These are phyloP conservation scores for Catenaria anguillulae DNA, from an alignment of 371 early-diverging fungal species.

Conservation along the genomic window DNA sequence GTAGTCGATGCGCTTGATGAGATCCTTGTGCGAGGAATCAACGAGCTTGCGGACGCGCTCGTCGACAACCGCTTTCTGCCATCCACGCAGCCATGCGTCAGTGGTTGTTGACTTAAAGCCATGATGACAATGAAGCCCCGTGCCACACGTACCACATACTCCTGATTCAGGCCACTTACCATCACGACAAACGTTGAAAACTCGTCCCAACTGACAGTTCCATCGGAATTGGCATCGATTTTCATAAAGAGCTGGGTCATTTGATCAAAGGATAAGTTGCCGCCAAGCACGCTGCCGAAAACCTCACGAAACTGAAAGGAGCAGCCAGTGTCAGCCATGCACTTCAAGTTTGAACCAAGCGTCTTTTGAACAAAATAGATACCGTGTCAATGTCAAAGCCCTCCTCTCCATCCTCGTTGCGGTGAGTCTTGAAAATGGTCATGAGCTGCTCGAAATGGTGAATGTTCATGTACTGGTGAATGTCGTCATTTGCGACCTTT, in stretches of 20 bases:
- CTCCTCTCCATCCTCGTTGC: conserved; percentile 30
- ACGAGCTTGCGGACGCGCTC: conserved; percentile 24
- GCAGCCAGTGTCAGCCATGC: not conserved
- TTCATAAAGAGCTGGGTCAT: conserved; percentile 45
- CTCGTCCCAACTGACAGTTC: conserved; percentile 39
- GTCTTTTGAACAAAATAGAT: too few species aligned
- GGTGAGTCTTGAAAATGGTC: conserved; percentile 28
- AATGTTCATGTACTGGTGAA: conserved; percentile 25
- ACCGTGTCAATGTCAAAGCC: conserved; percentile 32
- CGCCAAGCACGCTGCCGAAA: conserved; percentile 34
- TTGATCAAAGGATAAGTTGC: conserved; percentile 31
- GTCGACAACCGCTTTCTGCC: conserved; percentile 23
- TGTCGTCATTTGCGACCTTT: not conserved
- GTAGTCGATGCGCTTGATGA: conserved; percentile 32
- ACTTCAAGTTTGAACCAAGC: conserved; percentile 6
- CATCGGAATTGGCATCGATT: conserved; percentile 41
- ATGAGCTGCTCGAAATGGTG: conserved; percentile 39
- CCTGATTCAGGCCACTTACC: conserved; percentile 24
- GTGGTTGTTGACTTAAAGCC: too few species aligned
- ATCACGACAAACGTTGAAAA: conserved; percentile 37
- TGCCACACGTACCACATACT: conserved; percentile 13
- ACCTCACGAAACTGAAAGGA: conserved; percentile 32
- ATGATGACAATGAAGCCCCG: not conserved
- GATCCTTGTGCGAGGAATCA: conserved; percentile 30
- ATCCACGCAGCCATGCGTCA: not conserved